Evolutionary conservation across 1,284 basidiomycete genomes (phyloP).

Genomic region (Fomitiporia mediterranea): DNA sequence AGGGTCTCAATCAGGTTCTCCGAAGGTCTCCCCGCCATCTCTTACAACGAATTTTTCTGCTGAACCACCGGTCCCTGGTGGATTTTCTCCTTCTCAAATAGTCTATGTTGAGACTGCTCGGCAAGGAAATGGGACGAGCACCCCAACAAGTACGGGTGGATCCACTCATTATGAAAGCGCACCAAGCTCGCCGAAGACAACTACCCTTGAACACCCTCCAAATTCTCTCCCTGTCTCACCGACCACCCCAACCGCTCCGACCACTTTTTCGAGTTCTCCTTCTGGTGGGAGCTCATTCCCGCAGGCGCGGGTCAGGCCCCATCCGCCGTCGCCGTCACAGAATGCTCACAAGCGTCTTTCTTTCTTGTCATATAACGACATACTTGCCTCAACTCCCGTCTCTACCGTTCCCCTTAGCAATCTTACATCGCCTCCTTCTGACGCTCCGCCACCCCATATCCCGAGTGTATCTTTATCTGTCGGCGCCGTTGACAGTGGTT

Average conservation of each 20-base stretch:
- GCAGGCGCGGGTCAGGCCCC: slow-evolving; percentile 30
- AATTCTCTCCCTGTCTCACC: slow-evolving; percentile 22
- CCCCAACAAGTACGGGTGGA: slow-evolving; percentile 25
- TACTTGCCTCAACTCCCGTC: slow-evolving; percentile 71
- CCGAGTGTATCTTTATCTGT: slow-evolving; percentile 43
- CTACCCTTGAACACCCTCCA: slow-evolving; percentile 27
- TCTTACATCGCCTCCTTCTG: slow-evolving; percentile 55
- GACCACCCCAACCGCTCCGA: slow-evolving; percentile 11
- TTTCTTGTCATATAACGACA: slow-evolving; percentile 82
- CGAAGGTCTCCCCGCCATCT: slow-evolving; percentile 9
- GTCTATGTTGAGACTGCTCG: background rate
- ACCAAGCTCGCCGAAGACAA: slow-evolving; percentile 22
- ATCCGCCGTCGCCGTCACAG: slow-evolving; percentile 52
- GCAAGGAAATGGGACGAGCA: slow-evolving; percentile 7
- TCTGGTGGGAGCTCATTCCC: slow-evolving; percentile 17
- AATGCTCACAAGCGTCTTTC: slow-evolving; percentile 63
- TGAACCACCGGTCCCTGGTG: slow-evolving; percentile 2
- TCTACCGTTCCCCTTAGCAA: slow-evolving; percentile 66
- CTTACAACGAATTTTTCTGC: slow-evolving; percentile 10
- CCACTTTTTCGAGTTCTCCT: background rate
- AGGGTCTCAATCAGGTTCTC: slow-evolving; percentile 2
- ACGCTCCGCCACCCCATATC: slow-evolving; percentile 63
- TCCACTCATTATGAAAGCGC: slow-evolving; percentile 20
- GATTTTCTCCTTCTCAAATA: slow-evolving; percentile 2
- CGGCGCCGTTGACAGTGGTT: slow-evolving; percentile 9